Evolutionary conservation across 2,329 filamentous ascomycete species (phyloP).

Genomic region (Tolypocladium amazonense): DNA sequence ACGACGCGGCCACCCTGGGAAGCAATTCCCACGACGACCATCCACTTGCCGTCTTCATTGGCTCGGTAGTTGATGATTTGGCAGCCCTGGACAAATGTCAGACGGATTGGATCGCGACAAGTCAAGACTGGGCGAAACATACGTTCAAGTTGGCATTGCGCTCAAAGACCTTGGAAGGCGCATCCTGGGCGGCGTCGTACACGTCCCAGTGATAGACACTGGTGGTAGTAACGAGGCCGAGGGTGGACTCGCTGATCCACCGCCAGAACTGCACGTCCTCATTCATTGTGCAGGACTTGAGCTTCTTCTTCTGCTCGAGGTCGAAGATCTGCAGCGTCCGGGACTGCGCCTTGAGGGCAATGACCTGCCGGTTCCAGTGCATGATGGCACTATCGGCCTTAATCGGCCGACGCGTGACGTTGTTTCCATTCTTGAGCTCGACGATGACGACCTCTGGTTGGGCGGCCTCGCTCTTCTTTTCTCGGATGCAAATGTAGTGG

Average conservation of each 20-base stretch:
- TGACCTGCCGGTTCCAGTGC: constrained; percentile 95
- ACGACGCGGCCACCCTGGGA: constrained; percentile 88
- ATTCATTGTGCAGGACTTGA: constrained; percentile 93
- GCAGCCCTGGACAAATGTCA: constrained; percentile 52
- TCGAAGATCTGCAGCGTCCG: constrained; percentile 98
- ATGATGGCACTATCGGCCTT: constrained; percentile 99
- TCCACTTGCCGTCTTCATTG: constrained; percentile 94
- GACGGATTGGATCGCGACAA: constrained; percentile 1
- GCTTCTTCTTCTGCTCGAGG: constrained; percentile 81
- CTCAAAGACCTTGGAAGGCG: constrained; percentile 86
- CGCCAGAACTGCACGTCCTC: constrained; percentile 99
- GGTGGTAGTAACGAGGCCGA: constrained; percentile 84
- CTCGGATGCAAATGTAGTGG: constrained; percentile 88
- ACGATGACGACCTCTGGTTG: constrained; percentile 94
- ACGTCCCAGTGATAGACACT: constrained; percentile 98
- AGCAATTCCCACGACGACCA: constrained; percentile 93
- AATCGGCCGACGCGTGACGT: constrained; percentile 87
- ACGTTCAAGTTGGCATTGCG: constrained; percentile 83
- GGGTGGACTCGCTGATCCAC: constrained; percentile 84
- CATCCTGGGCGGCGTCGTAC: constrained; percentile 68
- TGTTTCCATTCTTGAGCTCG: constrained; percentile 95
- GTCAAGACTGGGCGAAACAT: constrained; percentile 24
- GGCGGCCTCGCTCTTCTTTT: constrained; percentile 76
- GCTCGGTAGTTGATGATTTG: constrained; percentile 99
- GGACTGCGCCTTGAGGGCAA: constrained; percentile 89